phyloP scores from a whole-genome alignment of 164 flowering plant genomes.

The Annona squamosa region DNA sequence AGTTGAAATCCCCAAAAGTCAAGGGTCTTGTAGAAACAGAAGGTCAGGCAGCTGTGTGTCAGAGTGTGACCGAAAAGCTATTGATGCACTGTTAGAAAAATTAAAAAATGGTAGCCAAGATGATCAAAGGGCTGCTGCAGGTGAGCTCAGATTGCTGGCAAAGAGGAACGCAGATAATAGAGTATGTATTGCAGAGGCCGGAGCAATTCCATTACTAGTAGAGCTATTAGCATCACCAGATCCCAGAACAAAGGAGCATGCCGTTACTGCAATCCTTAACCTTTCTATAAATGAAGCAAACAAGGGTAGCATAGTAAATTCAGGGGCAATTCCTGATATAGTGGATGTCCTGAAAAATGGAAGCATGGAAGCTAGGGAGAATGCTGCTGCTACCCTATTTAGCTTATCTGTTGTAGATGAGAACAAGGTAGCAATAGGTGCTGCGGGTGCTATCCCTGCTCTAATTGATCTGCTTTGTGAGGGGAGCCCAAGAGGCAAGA shows the following conservation, averaged over 20 bases:
- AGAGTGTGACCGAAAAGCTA: conserved; percentile 14
- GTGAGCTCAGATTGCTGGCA: conserved; percentile 29
- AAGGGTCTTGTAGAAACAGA: conserved; percentile 12
- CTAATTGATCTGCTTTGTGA: conserved; percentile 20
- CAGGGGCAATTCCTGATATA: conserved; percentile 25
- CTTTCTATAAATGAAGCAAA: conserved; percentile 25
- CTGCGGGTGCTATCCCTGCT: conserved; percentile 26
- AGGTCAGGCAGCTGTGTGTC: conserved; percentile 11
- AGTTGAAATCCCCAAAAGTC: conserved; percentile 20
- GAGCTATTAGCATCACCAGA: conserved; percentile 22
- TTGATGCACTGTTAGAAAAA: conserved; percentile 15
- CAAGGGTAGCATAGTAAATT: conserved; percentile 19
- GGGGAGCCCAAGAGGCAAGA: conserved; percentile 26
- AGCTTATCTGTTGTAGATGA: conserved; percentile 22
- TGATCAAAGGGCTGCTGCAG: conserved; percentile 26
- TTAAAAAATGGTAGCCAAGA: conserved; percentile 13
- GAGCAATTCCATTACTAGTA: conserved; percentile 24
- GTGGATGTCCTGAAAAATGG: conserved; percentile 22
- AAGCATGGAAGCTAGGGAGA: conserved; percentile 28
- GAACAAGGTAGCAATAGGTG: conserved; percentile 25
- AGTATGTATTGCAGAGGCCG: conserved; percentile 25
- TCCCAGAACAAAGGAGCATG: conserved; percentile 25
- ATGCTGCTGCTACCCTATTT: conserved; percentile 27
- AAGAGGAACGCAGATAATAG: conserved; percentile 28
- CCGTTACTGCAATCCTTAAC: conserved; percentile 27